Evolutionary conservation across 108 stramenopile genomes (phyloP), one percentile per base, ranked within the genome.

Genomic region (Mediolabrus comicus): DNA sequence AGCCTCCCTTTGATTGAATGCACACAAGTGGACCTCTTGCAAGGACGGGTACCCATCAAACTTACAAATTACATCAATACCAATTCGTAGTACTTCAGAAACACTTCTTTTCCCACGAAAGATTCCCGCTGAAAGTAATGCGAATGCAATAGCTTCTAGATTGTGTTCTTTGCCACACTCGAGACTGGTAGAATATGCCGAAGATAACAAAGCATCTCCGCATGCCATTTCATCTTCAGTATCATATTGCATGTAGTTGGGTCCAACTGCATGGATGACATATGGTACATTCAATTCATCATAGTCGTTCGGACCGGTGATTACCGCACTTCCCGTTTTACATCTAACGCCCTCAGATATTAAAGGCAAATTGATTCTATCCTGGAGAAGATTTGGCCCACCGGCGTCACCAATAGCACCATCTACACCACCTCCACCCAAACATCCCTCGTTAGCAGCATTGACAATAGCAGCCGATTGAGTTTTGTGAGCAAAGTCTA

Each of bases 221-320:
- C 49, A 39, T 13, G 31, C 19, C 38, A 29, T 56, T 8, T 59
- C 46, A 11, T 67, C 51, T 10, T 59, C 57, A 10, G 62, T 27
- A 9, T 52, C 53, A 41, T 49, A 84, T 22, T 41, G 29, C 39
- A 35, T n/a, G 62, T 89, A 95, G 69, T 84, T 75, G 3, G 94
- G 94, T 29, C 94, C 94, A n/a, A 95, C 94, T 14, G 92, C 92
- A 83, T 95, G 94, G 52, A 95, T 88, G 30, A 89, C 86, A 63
- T 84, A 81, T 1, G 72, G 65, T 12, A 80, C 79, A 13, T 64
- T 12, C 22, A 95, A 53, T 9, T 53, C 38, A 28, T 86, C 91
- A 33, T 86, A 90, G 0, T 54, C 38, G 46, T 77, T 72, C 1
- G 92, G 87, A 39, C 86, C 89, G 14, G 90, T 92, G 2, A 88